Conservation (phyloP, 2,329 filamentous ascomycete species). For the Claviceps pusilla region DNA sequence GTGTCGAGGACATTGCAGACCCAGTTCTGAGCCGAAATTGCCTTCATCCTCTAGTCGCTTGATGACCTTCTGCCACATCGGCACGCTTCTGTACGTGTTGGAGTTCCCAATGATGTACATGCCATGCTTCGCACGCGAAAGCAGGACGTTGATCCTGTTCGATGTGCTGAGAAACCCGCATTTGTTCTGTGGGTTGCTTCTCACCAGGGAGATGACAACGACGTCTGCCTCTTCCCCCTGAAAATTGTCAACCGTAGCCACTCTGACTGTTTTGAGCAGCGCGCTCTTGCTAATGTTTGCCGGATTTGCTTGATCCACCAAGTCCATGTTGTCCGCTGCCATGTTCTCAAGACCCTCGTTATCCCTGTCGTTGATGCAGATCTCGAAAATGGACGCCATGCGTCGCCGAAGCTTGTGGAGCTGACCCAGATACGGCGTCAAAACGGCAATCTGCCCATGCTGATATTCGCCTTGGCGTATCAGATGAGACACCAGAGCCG, state of each 20-base stretch:
- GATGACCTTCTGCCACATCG: conserved; percentile 50
- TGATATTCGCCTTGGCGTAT: conserved; percentile 48
- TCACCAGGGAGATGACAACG: conserved; percentile 53
- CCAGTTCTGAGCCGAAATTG: conserved; percentile 35
- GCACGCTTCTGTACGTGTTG: conserved; percentile 37
- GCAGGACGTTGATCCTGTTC: conserved; percentile 55
- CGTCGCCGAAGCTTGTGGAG: conserved; percentile 32
- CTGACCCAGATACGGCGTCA: conserved; percentile 52
- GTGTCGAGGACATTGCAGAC: conserved; percentile 48
- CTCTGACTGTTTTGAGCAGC: conserved; percentile 32
- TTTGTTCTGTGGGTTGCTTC: conserved; percentile 45
- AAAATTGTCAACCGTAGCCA: conserved; percentile 61
- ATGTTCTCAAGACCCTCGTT: conserved; percentile 15
- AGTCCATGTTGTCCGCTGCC: background rate
- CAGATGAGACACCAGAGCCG: conserved; percentile 48
- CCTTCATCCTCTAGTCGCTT: conserved; percentile 29
- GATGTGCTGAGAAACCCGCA: conserved; percentile 51
- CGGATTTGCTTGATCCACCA: background rate
- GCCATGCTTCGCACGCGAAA: conserved; percentile 52
- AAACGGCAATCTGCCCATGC: conserved; percentile 48
- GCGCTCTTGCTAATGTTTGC: conserved; percentile 7
- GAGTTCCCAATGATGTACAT: conserved; percentile 59
- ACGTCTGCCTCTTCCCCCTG: conserved; percentile 64
- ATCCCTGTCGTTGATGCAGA: conserved; percentile 51
- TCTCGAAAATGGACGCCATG: conserved; percentile 36